Evolutionary conservation across 1,284 basidiomycete genomes (phyloP).

Genomic region (Trichosporon sp.): DNA sequence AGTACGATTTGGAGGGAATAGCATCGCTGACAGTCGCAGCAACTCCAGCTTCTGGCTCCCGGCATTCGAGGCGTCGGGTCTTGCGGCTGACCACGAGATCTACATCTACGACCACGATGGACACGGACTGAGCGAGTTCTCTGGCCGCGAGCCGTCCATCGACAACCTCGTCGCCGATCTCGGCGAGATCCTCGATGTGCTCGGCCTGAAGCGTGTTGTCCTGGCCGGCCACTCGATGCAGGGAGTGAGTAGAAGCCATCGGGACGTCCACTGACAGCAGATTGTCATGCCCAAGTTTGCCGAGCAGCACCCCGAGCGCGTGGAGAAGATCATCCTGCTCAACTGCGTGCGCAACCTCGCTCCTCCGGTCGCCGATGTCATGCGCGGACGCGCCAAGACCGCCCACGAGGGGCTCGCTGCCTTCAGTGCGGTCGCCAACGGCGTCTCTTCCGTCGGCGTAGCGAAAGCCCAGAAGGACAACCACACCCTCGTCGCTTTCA

Average conservation of each 20-base stretch:
- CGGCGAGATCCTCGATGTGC: slow-evolving; percentile 20
- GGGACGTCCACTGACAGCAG: slow-evolving; percentile 8
- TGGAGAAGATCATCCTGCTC: slow-evolving; percentile 29
- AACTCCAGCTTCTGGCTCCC: slow-evolving; percentile 46
- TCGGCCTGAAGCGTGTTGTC: slow-evolving; percentile 16
- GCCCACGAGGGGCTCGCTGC: slow-evolving; percentile 18
- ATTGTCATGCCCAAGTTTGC: slow-evolving; percentile 23
- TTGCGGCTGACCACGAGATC: slow-evolving; percentile 15
- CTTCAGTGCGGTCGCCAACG: slow-evolving; percentile 18
- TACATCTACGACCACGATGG: slow-evolving; percentile 29
- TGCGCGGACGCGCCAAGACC: slow-evolving; percentile 24
- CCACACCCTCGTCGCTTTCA: slow-evolving; percentile 14
- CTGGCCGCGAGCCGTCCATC: slow-evolving; percentile 15
- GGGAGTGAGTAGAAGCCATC: slow-evolving; percentile 20
- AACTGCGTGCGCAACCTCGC: slow-evolving; percentile 27
- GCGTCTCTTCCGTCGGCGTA: slow-evolving; percentile 22
- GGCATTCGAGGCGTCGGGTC: slow-evolving; percentile 11
- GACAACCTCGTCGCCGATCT: slow-evolving; percentile 21
- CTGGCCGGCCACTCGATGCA: slow-evolving; percentile 32
- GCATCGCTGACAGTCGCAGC: slow-evolving; percentile 6
- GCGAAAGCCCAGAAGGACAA: slow-evolving; percentile 10
- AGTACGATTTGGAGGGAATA: too few relatives aligned
- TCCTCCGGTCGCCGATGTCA: slow-evolving; percentile 17
- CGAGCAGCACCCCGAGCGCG: slow-evolving; percentile 18
- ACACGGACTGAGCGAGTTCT: slow-evolving; percentile 23